phyloP scores from a whole-genome alignment of 2,329 filamentous ascomycete species.

The Diaporthe citri region DNA sequence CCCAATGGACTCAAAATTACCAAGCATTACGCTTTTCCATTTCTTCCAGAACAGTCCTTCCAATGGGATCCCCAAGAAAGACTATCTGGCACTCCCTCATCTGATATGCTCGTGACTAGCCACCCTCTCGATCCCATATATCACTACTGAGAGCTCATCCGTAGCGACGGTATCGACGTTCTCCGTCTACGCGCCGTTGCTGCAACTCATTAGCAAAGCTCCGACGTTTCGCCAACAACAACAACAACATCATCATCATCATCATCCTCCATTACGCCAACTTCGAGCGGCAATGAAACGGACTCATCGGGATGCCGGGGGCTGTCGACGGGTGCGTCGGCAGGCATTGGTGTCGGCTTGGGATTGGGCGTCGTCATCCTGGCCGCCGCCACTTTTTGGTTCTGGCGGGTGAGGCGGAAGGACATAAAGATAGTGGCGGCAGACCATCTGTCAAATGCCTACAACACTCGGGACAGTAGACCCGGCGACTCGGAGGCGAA shows the following conservation, averaged over 20 bases:
- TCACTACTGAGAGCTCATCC: not conserved
- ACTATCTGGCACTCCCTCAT: no score
- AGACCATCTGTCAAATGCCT: no score
- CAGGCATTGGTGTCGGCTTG: not conserved
- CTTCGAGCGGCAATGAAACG: not conserved
- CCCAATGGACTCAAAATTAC: no score
- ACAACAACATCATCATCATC: no score
- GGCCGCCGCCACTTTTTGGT: not conserved
- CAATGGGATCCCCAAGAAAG: no score
- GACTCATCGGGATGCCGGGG: not conserved
- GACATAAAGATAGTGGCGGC: no score
- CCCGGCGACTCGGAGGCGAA: not conserved
- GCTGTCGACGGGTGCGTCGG: not conserved
- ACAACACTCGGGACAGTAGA: not conserved
- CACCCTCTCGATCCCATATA: constrained; percentile 1
- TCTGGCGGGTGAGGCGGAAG: not conserved
- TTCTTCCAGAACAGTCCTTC: no score
- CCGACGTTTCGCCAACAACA: not conserved
- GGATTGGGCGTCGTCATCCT: not conserved
- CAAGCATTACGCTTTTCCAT: no score
- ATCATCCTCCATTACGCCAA: not conserved
- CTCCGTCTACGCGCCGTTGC: not conserved
- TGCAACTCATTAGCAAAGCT: constrained; percentile 12
- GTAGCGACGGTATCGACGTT: not conserved
- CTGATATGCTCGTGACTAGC: no score